Conservation (phyloP, 164 flowering plant species). For the Vitis rupestris region DNA sequence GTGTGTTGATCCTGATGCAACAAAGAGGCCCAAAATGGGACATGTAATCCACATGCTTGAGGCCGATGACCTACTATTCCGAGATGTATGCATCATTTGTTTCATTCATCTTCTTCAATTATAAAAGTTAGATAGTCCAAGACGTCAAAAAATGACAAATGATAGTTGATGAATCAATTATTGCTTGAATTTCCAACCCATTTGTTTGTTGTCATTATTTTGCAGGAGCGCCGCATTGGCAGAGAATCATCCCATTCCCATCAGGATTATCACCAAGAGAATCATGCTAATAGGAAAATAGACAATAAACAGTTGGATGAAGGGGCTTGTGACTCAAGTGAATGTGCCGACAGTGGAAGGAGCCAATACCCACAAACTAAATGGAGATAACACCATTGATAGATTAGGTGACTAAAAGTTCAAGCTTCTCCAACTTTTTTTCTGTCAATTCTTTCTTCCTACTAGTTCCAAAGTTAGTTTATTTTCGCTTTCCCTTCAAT, state of each 20-base stretch:
- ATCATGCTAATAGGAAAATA: conserved; percentile 20
- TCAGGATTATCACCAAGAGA: conserved; percentile 26
- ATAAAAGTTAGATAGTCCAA: background rate
- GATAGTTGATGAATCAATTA: background rate
- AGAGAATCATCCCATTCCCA: conserved; percentile 36
- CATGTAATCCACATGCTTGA: conserved; percentile 97
- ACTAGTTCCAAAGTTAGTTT: background rate
- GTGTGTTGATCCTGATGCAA: conserved; percentile 96
- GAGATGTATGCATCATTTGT: conserved; percentile 47
- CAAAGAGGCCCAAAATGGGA: conserved; percentile 97
- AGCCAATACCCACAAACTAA: conserved; percentile 32
- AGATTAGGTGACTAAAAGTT: conserved; percentile 27
- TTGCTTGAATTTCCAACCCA: conserved; percentile 1
- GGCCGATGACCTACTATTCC: conserved; percentile 73
- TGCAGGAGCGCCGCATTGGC: conserved; percentile 48
- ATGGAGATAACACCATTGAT: conserved; percentile 31
- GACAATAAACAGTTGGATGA: conserved; percentile 24
- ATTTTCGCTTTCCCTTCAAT: conserved; percentile 6
- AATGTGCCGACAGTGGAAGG: conserved; percentile 33
- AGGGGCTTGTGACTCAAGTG: conserved; percentile 34
- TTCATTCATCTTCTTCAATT: conserved; percentile 1
- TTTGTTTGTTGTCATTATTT: background rate
- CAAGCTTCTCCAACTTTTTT: conserved; percentile 14
- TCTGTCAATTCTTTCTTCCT: background rate
- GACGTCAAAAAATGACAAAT: background rate